phyloP scores from a whole-genome alignment of 2,329 filamentous ascomycete species.

The Spiromastix sp. region DNA sequence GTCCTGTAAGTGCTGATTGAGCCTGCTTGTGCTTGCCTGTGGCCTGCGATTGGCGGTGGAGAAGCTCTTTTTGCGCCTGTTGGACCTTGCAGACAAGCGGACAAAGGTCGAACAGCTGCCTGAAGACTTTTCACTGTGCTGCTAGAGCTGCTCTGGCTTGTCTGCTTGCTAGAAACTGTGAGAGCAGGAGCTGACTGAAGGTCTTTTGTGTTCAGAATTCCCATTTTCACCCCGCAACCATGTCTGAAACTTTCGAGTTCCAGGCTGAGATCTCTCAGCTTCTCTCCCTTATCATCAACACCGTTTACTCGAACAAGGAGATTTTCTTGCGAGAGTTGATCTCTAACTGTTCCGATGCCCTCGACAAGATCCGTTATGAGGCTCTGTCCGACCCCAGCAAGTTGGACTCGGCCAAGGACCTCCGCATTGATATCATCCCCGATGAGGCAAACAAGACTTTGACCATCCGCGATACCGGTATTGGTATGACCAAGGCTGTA shows the following conservation, averaged over 20 bases:
- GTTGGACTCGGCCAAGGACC: slow-evolving; percentile 94
- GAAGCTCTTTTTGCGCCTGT: slow-evolving; percentile 3
- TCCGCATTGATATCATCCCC: slow-evolving; percentile 97
- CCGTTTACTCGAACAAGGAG: slow-evolving; percentile 99
- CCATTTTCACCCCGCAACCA: slow-evolving; percentile 42
- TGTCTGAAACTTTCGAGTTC: slow-evolving; percentile 99
- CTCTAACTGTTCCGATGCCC: slow-evolving; percentile 96
- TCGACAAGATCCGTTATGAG: slow-evolving; percentile 99
- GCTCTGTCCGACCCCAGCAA: slow-evolving; percentile 92
- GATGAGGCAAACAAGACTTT: slow-evolving; percentile 96
- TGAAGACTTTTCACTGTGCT: no score
- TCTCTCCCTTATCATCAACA: slow-evolving; percentile 99
- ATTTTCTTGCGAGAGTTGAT: slow-evolving; percentile 98
- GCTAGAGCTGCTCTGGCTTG: no score
- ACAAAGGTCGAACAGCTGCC: background rate
- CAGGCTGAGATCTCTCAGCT: slow-evolving; percentile 99
- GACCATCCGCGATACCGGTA: slow-evolving; percentile 95
- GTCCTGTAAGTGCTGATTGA: slow-evolving; percentile 4
- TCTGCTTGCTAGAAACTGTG: no score
- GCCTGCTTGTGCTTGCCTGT: no score
- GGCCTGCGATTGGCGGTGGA: no score
- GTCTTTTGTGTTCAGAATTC: slow-evolving; percentile 13
- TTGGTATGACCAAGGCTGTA: slow-evolving; percentile 99
- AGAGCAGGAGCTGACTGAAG: no score
- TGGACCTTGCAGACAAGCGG: background rate